phyloP scores from a whole-genome alignment of 2,329 filamentous ascomycete genomes.

The Cladophialophora chaetospira region DNA sequence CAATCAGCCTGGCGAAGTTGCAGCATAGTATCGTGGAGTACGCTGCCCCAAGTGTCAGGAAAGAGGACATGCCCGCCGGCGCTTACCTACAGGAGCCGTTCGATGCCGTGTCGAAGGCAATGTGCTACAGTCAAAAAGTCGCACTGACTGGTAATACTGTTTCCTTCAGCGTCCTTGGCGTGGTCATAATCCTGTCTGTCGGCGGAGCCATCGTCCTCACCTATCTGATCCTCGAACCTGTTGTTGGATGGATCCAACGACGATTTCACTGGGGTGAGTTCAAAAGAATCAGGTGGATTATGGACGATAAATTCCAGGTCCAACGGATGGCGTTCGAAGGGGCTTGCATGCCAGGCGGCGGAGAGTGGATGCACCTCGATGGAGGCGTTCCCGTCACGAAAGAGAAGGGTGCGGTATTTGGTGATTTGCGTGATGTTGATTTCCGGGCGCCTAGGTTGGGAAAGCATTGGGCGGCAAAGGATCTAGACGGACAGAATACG shows the following conservation, averaged over 20 bases:
- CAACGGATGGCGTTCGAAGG: slow-evolving; percentile 33
- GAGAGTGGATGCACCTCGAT: slow-evolving; percentile 11
- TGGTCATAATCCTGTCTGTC: slow-evolving; percentile 32
- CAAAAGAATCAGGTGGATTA: slow-evolving; percentile 27
- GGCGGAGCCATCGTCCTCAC: slow-evolving; percentile 26
- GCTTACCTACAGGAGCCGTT: slow-evolving; percentile 5
- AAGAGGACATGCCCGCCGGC: slow-evolving; percentile 2
- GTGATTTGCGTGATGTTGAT: slow-evolving; percentile 1
- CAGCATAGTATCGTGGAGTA: slow-evolving; percentile 35
- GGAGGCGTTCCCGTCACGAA: slow-evolving; percentile 4
- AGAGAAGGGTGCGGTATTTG: slow-evolving; percentile 4
- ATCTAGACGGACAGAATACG: not conserved
- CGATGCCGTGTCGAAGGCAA: not conserved
- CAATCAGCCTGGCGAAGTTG: slow-evolving; percentile 35
- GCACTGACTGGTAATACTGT: slow-evolving; percentile 18
- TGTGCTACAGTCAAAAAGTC: slow-evolving; percentile 32
- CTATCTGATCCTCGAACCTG: slow-evolving; percentile 24
- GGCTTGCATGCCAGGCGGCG: slow-evolving; percentile 21
- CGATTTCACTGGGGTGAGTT: slow-evolving; percentile 11
- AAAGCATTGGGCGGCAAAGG: not conserved
- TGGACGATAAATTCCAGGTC: slow-evolving; percentile 33
- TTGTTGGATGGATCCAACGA: slow-evolving; percentile 22
- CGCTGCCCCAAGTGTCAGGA: slow-evolving; percentile 23
- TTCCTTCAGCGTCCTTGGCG: slow-evolving; percentile 32
- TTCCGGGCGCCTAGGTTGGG: not conserved